Percentiles rank a stretch among this genome's conserved stretches.
These are phyloP conservation scores for Elongisporangium senticosum DNA, from an alignment of 352 stramenopile species.

Conservation along the genomic window DNA sequence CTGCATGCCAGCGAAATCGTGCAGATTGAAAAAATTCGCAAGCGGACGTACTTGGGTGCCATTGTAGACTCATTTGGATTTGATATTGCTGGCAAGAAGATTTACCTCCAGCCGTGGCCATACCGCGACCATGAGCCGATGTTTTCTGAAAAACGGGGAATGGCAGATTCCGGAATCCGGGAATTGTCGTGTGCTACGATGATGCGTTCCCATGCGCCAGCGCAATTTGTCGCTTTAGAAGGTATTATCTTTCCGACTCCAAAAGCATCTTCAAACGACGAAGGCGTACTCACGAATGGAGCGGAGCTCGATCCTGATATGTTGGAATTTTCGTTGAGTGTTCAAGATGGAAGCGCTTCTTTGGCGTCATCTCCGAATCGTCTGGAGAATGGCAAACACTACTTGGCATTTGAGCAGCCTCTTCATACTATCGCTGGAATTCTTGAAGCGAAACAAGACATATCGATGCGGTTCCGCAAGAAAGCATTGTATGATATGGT, in stretches of 20 bases:
- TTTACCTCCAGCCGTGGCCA: conserved; percentile 79
- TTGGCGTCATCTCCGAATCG: conserved; percentile 8
- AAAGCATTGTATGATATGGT: conserved; percentile 72
- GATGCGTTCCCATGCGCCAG: conserved; percentile 32
- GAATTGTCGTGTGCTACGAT: conserved; percentile 44
- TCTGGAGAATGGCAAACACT: conserved; percentile 45
- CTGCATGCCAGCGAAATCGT: conserved; percentile 36
- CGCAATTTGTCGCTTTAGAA: conserved; percentile 50
- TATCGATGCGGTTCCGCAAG: conserved; percentile 50
- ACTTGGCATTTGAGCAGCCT: conserved; percentile 74
- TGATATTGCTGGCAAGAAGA: conserved; percentile 39
- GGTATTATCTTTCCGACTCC: conserved; percentile 63
- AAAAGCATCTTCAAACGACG: background rate
- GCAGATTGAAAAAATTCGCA: conserved; percentile 60
- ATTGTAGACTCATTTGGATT: conserved; percentile 29
- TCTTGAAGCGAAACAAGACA: conserved; percentile 46
- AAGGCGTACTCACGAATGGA: background rate
- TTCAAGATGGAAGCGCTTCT: background rate
- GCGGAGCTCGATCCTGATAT: conserved; percentile 22
- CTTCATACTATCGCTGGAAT: conserved; percentile 73
- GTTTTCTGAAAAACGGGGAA: conserved; percentile 38
- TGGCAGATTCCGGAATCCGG: conserved; percentile 48
- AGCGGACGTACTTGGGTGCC: conserved; percentile 48
- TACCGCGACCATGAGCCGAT: conserved; percentile 58
- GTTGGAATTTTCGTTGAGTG: conserved; percentile 14